These are phyloP conservation scores for Bipolaris gigantea DNA, from an alignment of 2,329 filamentous ascomycete genomes.

Conservation along the genomic window DNA sequence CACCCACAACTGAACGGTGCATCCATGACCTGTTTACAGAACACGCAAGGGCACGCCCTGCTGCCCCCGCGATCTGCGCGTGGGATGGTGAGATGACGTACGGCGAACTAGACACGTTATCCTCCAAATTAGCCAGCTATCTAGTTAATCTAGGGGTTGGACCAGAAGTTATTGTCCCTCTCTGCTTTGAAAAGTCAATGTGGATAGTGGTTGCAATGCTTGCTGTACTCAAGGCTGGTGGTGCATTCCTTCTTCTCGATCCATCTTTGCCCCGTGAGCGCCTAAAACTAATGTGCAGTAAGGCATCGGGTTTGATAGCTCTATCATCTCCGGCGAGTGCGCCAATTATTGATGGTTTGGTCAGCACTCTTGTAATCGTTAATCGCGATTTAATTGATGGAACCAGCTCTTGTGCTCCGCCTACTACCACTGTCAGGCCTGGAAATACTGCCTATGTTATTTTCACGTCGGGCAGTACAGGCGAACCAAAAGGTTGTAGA, in stretches of 20 bases:
- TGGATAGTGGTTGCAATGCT: conserved; percentile 43
- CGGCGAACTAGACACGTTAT: not conserved
- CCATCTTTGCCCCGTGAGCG: conserved; percentile 32
- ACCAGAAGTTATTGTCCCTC: conserved; percentile 17
- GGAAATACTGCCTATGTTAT: conserved; percentile 39
- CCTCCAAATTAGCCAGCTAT: conserved; percentile 6
- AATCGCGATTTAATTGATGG: not conserved
- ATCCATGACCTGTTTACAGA: conserved; percentile 19
- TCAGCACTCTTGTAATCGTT: not conserved
- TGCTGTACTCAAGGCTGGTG: conserved; percentile 48
- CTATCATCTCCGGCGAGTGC: not conserved
- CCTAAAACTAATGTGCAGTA: conserved; percentile 34
- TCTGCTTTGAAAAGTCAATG: conserved; percentile 30
- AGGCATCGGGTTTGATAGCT: conserved; percentile 1
- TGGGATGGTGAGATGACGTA: conserved; percentile 11
- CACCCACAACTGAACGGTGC: conserved; percentile 1
- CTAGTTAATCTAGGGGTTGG: conserved; percentile 12
- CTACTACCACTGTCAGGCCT: not conserved
- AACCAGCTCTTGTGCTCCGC: not conserved
- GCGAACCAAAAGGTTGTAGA: conserved; percentile 69
- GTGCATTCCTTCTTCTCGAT: conserved; percentile 45
- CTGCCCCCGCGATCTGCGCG: conserved; percentile 23
- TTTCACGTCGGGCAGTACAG: conserved; percentile 79
- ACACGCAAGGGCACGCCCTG: conserved; percentile 7
- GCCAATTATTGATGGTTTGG: not conserved